Evolutionary conservation across 2,329 filamentous ascomycete genomes (phyloP).

Genomic region (Aureobasidium sp.): DNA sequence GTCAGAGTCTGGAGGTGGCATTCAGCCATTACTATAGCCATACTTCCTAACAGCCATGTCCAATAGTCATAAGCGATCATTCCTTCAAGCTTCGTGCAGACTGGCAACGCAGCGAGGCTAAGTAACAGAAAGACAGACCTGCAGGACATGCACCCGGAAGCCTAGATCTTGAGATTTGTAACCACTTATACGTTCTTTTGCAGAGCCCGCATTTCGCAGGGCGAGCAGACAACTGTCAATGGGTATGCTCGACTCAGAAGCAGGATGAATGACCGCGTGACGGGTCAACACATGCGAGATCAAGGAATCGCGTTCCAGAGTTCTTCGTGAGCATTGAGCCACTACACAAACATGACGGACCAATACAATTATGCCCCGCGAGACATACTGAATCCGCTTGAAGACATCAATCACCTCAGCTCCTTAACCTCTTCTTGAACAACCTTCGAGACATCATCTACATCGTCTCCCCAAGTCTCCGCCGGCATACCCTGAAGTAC

Average conservation of each 20-base stretch:
- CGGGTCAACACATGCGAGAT: too few species aligned
- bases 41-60: background rate
- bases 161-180: background rate
- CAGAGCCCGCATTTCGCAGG: background rate
- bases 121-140: background rate
- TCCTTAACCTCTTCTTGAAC: background rate
- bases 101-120: background rate
- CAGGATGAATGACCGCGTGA: too few species aligned
- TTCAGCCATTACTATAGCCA: background rate
- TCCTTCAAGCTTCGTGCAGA: background rate
- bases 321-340: too few species aligned
- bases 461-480: background rate
- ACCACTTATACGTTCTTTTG: background rate
- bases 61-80: too few species aligned
- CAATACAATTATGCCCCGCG: too few species aligned
- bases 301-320: too few species aligned
- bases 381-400: too few species aligned
- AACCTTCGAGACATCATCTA: background rate
- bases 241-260: too few species aligned
- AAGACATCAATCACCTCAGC: background rate
- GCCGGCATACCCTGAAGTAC: background rate
- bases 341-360: too few species aligned
- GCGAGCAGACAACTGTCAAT: background rate
- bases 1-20: background rate
- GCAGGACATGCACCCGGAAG: background rate